Base-by-base conservation (phyloP, 805 yeast genomes). In the Zygoascus tannicola region DNA sequence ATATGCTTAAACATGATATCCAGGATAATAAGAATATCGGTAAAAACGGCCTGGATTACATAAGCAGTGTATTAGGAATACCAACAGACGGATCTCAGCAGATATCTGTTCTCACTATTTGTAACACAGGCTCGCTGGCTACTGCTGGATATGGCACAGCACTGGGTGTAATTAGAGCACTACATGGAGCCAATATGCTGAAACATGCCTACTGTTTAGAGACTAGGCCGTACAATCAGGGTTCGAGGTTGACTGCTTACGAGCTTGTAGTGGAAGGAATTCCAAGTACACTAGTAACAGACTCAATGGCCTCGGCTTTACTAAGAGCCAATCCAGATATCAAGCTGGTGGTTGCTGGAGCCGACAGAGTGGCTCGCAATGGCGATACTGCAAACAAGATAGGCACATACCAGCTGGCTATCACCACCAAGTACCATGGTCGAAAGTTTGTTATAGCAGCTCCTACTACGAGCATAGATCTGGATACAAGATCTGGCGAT, bases 141-240 rank as follows among this genome's bases (percentile, higher is more conserved):
- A 90, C 98, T 1, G 85, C 97, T 3, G 97, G 97, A 2, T 90
- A 87, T 59, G 98, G 98, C 23, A 90, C 98, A 4, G 97, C 97
- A 0, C 70, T 90, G 23, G 97, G 98, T 12, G 85, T 92, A 20
- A 78, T 90, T 33, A 75, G 97, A 52, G 77, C 95, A 0, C 68
- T 84, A 49, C 74, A 62, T 43, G 50, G 62, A 1, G 53, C 66
- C 0, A 74, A 78, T 36, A 71, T 69, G 57, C 64, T 90, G 50
- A 70, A 75, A 7, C 86, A 78, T 40, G 92, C 81, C 0, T 92
- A 79, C 54, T 90, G 95, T 4, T 72, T 90, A 56, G 98, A 90
- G 59, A 90, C 98, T 0, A 74, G 98, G 54, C 98, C 98, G 1
- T 92, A 90, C 60, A 87, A 90, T 61, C 97, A 90, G 66, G 98